Conservation (phyloP, 176 grass and related monocot genomes). For the Stipa capillata region DNA sequence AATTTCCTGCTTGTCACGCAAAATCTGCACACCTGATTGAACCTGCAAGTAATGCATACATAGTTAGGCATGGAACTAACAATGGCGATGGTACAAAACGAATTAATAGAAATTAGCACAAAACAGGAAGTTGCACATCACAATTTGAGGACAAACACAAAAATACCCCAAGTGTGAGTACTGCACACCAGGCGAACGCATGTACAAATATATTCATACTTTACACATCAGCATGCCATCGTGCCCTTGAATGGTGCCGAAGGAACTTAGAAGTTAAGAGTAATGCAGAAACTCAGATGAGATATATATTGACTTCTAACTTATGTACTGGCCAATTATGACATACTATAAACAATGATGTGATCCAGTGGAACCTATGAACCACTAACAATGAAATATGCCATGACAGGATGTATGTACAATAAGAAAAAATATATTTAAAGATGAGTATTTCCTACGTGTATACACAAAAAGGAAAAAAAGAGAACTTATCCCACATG, state of each 20-base stretch:
- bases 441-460: not conserved
- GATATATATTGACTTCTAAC: not conserved
- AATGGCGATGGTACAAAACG: not conserved
- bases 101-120: not conserved
- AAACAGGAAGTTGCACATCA: not conserved
- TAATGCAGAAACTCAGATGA: not conserved
- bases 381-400: not conserved
- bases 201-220: no score
- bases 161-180: not conserved
- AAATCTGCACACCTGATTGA: slow-evolving; percentile 66
- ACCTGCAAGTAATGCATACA: slow-evolving; percentile 40
- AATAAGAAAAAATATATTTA: not conserved
- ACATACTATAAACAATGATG: not conserved
- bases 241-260: not conserved
- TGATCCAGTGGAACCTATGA: not conserved
- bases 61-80: not conserved
- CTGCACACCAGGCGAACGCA: not conserved
- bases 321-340: not conserved
- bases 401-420: not conserved
- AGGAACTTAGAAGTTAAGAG: not conserved
- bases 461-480: not conserved
- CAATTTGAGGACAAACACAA: not conserved
- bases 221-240: not conserved
- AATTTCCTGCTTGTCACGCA: slow-evolving; percentile 90
- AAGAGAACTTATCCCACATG: not conserved